These are phyloP conservation scores for Thermoascus crustaceus DNA, from an alignment of 2,329 filamentous ascomycete species.

Conservation along the genomic window DNA sequence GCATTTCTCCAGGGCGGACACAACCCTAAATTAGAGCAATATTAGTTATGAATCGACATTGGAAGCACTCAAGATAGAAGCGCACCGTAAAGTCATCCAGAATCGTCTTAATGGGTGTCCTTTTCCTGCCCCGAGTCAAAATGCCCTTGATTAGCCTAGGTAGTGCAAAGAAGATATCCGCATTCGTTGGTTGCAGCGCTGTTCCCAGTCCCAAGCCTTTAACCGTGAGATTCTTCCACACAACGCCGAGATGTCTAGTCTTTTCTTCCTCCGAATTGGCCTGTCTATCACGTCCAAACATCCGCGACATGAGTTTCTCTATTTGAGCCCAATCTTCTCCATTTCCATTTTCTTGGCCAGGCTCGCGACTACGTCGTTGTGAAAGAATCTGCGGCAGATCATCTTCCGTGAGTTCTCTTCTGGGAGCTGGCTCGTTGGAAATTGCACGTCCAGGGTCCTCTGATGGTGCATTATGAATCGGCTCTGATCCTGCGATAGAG, in stretches of 20 bases:
- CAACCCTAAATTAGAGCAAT: slow-evolving; percentile 24
- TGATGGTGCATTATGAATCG: slow-evolving; percentile 9
- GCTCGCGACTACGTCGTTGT: slow-evolving; percentile 16
- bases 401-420: slow-evolving; percentile 10
- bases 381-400: slow-evolving; percentile 16
- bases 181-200: slow-evolving; percentile 49
- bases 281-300: slow-evolving; percentile 60
- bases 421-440: not conserved
- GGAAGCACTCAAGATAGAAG: not conserved
- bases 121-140: slow-evolving; percentile 25
- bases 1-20: slow-evolving; percentile 32
- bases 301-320: slow-evolving; percentile 53
- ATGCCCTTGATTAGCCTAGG: slow-evolving; percentile 41
- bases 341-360: slow-evolving; percentile 11
- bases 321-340: slow-evolving; percentile 25
- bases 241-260: slow-evolving; percentile 59
- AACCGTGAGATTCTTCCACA: slow-evolving; percentile 63
- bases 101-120: slow-evolving; percentile 55
- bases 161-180: slow-evolving; percentile 47
- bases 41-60: not conserved
- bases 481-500: no score
- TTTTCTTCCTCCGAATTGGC: slow-evolving; percentile 61
- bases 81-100: slow-evolving; percentile 52
- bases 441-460: not conserved
- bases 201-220: slow-evolving; percentile 62